Conservation (phyloP, 306 rosid genomes). For the Cicer chorassanicum region DNA sequence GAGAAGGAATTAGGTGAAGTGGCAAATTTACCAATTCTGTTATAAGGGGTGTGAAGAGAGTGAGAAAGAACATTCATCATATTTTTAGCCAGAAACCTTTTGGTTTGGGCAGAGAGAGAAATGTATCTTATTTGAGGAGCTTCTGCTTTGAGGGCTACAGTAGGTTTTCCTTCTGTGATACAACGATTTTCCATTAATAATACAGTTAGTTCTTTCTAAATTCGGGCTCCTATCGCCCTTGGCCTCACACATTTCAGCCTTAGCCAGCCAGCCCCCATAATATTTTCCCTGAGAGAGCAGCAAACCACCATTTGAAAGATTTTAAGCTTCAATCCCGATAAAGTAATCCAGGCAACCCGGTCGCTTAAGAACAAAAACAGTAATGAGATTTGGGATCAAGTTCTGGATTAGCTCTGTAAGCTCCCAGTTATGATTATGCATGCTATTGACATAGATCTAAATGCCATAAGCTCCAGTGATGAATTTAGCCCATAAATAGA, state of each 20-base stretch:
- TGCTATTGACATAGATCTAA: too few species aligned
- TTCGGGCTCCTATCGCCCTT: too few species aligned
- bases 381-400: background rate
- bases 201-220: background rate
- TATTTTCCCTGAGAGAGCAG: background rate
- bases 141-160: background rate
- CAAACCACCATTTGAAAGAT: background rate
- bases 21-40: conserved; percentile 2
- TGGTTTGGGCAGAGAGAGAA: background rate
- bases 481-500: too few species aligned
- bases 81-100: background rate
- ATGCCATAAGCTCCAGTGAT: too few species aligned
- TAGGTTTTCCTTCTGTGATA: background rate
- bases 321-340: background rate
- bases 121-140: background rate
- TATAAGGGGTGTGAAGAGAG: background rate
- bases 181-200: background rate
- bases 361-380: conserved; percentile 14
- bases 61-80: background rate
- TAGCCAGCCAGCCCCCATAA: background rate
- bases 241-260: background rate
- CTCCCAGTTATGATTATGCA: background rate
- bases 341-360: background rate
- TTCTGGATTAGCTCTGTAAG: background rate
- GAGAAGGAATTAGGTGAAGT: background rate